These are phyloP conservation scores for Jacaranda copaia DNA, from an alignment of 257 asterid genomes.

Conservation along the genomic window DNA sequence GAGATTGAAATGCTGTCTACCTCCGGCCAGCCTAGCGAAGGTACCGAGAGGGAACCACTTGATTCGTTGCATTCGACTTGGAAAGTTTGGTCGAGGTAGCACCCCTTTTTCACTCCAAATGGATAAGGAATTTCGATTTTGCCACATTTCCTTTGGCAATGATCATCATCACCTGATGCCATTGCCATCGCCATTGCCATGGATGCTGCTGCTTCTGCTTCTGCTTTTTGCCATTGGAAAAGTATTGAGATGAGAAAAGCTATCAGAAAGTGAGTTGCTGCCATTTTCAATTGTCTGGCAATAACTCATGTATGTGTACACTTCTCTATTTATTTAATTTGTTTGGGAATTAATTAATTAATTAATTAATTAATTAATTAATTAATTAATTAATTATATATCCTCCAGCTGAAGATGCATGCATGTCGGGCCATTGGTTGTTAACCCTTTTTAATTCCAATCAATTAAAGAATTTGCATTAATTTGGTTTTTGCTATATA, in stretches of 20 bases:
- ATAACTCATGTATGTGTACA: too few relatives aligned
- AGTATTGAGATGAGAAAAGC: not conserved
- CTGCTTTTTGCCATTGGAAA: slow-evolving; percentile 26
- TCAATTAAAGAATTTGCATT: too few relatives aligned
- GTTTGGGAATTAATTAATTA: too few relatives aligned
- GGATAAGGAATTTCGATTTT: slow-evolving; percentile 39
- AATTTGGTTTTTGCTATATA: too few relatives aligned
- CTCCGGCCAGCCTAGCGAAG: not conserved
- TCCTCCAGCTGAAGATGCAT: too few relatives aligned
- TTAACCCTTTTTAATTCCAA: too few relatives aligned
- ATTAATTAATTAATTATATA: too few relatives aligned
- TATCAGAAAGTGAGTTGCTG: too few relatives aligned
- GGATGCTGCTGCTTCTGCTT: not conserved
- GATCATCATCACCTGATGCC: slow-evolving; percentile 19
- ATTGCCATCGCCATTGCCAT: not conserved
- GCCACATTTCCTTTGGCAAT: slow-evolving; percentile 42
- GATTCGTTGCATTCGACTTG: slow-evolving; percentile 36
- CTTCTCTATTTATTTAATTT: too few relatives aligned
- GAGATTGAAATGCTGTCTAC: slow-evolving; percentile 30
- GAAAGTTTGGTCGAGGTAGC: slow-evolving; percentile 39
- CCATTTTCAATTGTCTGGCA: too few relatives aligned
- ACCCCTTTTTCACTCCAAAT: slow-evolving; percentile 41
- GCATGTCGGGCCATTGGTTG: too few relatives aligned
- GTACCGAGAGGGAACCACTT: not conserved
- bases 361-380: too few relatives aligned